These are phyloP conservation scores for Penicillium soppii DNA, from an alignment of 495 filamentous ascomycete species.

Conservation along the genomic window DNA sequence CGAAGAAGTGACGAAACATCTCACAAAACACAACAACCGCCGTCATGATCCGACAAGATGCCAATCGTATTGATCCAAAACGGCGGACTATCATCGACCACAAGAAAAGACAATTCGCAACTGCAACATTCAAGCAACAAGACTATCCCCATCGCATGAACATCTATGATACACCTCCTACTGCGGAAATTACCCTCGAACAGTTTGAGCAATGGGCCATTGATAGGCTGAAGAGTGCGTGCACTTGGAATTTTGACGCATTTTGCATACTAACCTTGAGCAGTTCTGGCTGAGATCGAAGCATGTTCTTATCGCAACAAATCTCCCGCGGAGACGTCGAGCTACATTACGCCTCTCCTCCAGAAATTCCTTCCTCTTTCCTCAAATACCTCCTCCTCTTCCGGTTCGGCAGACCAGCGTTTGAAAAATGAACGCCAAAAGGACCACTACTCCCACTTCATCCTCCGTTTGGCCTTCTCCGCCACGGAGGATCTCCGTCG, in stretches of 20 bases:
- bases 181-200: conserved; percentile 92
- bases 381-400: conserved; percentile 65
- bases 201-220: conserved; percentile 99
- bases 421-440: conserved; percentile 78
- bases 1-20: not conserved
- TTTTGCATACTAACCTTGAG: conserved; percentile 8
- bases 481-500: conserved; percentile 88
- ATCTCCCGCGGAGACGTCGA: conserved; percentile 69
- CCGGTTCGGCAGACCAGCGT: conserved; percentile 42
- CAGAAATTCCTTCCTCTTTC: conserved; percentile 84
- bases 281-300: conserved; percentile 94
- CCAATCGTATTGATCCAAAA: conserved; percentile 77
- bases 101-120: conserved; percentile 84
- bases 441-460: conserved; percentile 98
- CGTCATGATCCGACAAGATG: conserved; percentile 72
- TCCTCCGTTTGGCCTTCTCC: conserved; percentile 89
- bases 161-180: conserved; percentile 86
- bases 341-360: conserved; percentile 76
- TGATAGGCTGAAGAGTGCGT: conserved; percentile 71
- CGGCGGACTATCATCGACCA: conserved; percentile 69
- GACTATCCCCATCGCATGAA: conserved; percentile 86
- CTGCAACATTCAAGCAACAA: conserved; percentile 65
- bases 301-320: conserved; percentile 94
- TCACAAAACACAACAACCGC: not conserved
- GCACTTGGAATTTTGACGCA: conserved; percentile 1